A percentile compares a stretch with the other conserved stretches of the same genome.
These are phyloP conservation scores for Aspergillus alliaceus DNA, from an alignment of 2,329 filamentous ascomycete genomes.

Conservation along the genomic window DNA sequence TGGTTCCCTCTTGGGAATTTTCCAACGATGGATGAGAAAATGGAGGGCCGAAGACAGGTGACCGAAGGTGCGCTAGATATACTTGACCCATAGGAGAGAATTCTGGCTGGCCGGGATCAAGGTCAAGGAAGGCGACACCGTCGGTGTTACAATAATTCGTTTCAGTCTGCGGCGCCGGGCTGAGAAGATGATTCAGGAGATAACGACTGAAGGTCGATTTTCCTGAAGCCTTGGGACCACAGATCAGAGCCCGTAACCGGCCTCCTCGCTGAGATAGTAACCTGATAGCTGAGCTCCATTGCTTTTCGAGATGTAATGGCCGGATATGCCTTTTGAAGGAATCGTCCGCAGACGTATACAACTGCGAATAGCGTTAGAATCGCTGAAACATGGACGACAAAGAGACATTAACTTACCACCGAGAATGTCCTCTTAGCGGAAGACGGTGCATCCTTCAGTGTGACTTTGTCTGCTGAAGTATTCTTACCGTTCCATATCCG, in stretches of 20 bases:
- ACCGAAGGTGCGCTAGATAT: conserved; percentile 54
- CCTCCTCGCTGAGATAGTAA: conserved; percentile 42
- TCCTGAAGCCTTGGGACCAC: conserved; percentile 57
- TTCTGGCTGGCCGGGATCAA: conserved; percentile 61
- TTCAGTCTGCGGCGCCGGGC: conserved; percentile 35
- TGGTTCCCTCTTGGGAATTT: conserved; percentile 33
- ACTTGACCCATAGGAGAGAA: conserved; percentile 60
- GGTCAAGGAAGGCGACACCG: conserved; percentile 56
- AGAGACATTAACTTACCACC: conserved; percentile 31
- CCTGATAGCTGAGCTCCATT: conserved; percentile 47
- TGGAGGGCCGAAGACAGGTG: conserved; percentile 56
- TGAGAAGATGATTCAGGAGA: conserved; percentile 56
- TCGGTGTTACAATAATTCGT: conserved; percentile 31
- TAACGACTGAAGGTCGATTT: conserved; percentile 61
- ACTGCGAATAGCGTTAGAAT: conserved; percentile 29
- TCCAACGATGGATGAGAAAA: conserved; percentile 52
- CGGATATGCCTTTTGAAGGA: conserved; percentile 41
- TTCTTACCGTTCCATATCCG: conserved; percentile 52
- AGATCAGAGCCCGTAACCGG: conserved; percentile 47
- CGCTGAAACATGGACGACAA: background rate
- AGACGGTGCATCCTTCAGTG: conserved; percentile 26
- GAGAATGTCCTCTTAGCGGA: conserved; percentile 38
- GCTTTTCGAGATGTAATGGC: conserved; percentile 44
- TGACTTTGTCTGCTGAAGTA: conserved; percentile 33
- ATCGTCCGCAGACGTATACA: conserved; percentile 45